These are phyloP conservation scores for Suillus occidentalis DNA, from an alignment of 768 basidiomycete genomes.

Conservation along the genomic window DNA sequence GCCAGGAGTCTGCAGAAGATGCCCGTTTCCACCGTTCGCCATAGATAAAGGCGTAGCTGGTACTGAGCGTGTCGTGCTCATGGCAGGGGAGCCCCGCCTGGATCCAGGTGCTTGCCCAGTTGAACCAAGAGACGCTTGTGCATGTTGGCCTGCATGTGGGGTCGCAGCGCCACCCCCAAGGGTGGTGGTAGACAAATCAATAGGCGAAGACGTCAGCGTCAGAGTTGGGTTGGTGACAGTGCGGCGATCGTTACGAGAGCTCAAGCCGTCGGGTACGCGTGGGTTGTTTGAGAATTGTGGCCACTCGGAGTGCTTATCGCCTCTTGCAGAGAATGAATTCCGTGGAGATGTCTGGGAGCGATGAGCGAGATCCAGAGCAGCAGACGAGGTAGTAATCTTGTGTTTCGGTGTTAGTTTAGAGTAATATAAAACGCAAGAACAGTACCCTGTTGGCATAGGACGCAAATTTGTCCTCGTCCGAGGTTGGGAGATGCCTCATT, in stretches of 20 bases:
- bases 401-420: constrained; percentile 6
- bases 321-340: constrained; percentile 54
- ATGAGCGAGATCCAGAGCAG: constrained; percentile 90
- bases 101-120: constrained; percentile 47
- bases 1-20: constrained; percentile 63
- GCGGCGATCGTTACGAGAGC: constrained; percentile 61
- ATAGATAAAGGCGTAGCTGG: constrained; percentile 75
- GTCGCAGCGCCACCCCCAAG: constrained; percentile 61
- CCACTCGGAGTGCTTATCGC: constrained; percentile 88
- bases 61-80: constrained; percentile 71
- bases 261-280: constrained; percentile 59
- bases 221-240: constrained; percentile 74
- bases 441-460: constrained; percentile 64
- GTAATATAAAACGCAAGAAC: constrained; percentile 1
- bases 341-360: constrained; percentile 79
- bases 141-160: constrained; percentile 62
- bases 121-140: constrained; percentile 43
- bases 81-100: constrained; percentile 71
- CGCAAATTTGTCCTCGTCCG: constrained; percentile 85
- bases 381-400: constrained; percentile 84
- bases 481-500: constrained; percentile 84
- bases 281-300: constrained; percentile 76
- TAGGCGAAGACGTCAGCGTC: constrained; percentile 55
- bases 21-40: constrained; percentile 43
- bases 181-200: constrained; percentile 47